These are phyloP conservation scores for Schwanniomyces sp. DNA, from an alignment of 805 yeast genomes.

Conservation along the genomic window DNA sequence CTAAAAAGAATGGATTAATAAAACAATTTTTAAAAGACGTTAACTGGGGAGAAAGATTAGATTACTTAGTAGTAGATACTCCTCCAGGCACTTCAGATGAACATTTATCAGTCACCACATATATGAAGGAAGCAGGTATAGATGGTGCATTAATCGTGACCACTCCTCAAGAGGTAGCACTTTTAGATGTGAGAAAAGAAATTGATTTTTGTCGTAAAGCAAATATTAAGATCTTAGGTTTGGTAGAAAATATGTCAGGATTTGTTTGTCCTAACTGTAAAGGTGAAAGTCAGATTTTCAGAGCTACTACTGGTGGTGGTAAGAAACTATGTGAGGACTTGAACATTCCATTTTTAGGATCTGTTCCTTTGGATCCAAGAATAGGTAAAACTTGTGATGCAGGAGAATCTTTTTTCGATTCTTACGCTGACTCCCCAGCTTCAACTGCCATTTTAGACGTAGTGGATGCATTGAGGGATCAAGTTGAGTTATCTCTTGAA, in stretches of 20 bases:
- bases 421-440: slow-evolving; percentile 90
- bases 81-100: slow-evolving; percentile 99
- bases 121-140: slow-evolving; percentile 83
- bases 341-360: slow-evolving; percentile 77
- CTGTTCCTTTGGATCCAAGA: slow-evolving; percentile 94
- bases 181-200: slow-evolving; percentile 92
- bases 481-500: slow-evolving; percentile 36
- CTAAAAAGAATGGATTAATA: slow-evolving; percentile 90
- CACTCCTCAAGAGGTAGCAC: slow-evolving; percentile 97
- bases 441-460: slow-evolving; percentile 81
- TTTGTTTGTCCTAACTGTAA: slow-evolving; percentile 95
- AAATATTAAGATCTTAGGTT: slow-evolving; percentile 77
- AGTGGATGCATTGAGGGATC: slow-evolving; percentile 67
- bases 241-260: slow-evolving; percentile 98
- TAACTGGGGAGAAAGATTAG: slow-evolving; percentile 83
- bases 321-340: slow-evolving; percentile 76
- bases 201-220: slow-evolving; percentile 94
- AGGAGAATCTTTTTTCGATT: slow-evolving; percentile 82
- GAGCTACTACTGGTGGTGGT: slow-evolving; percentile 98
- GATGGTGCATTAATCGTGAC: slow-evolving; percentile 96
- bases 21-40: slow-evolving; percentile 94
- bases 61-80: slow-evolving; percentile 88
- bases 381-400: slow-evolving; percentile 85
- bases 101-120: slow-evolving; percentile 85
- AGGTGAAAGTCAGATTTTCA: slow-evolving; percentile 85